Base-by-base conservation (phyloP, 1,284 basidiomycete genomes). In the Ceratobasidium sp. region DNA sequence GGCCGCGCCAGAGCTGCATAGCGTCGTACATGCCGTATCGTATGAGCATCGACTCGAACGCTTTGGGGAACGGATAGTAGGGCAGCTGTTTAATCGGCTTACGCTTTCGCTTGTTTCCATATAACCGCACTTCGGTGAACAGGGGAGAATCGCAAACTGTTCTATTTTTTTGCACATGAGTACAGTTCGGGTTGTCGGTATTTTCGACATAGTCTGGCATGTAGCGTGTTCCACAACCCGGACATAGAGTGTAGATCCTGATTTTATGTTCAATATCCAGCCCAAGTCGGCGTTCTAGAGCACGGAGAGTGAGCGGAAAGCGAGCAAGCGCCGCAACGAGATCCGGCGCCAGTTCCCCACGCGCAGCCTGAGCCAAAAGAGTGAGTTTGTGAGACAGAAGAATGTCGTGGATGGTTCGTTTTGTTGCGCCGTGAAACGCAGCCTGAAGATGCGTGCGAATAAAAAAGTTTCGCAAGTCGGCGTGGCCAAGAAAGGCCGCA, bases 391-490 rank as follows among this genome's bases (percentile, higher is more conserved):
- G 26, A 1, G 64, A 49, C 10, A 23, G 5, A 20, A 66, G 28
- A 6, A 15, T 45, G 23, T 64, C 23, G 10, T 11, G 10, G 23
- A 64, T 64, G 10, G 5, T 42, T 7, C 37, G 20, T n/a, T 66
- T 51, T 5, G 64, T 66, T 11, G 45, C 64, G 13, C 64, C 64
- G 37, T 66, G 33, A n/a, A 51, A 51, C 8, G 64, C 42, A 2
- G 47, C n/a, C 7, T 49, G 39, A 1, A 66, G 8, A 5, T 49
- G 51, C 33, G 42, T 66, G 3, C 64, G 45, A 28, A 66, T 66
- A 15, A 49, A 66, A 31, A 66, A 49, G 35, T 66, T 66, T 35
- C 64, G 45, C 31, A 66, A 17, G 45, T 66, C 64, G n/a, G 42
- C 23, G 45, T n/a, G 47, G 1, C 42, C 26, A 17, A 28, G 28